These are phyloP conservation scores for Cladorrhinum sp. DNA, from an alignment of 2,329 filamentous ascomycete species.

Conservation along the genomic window DNA sequence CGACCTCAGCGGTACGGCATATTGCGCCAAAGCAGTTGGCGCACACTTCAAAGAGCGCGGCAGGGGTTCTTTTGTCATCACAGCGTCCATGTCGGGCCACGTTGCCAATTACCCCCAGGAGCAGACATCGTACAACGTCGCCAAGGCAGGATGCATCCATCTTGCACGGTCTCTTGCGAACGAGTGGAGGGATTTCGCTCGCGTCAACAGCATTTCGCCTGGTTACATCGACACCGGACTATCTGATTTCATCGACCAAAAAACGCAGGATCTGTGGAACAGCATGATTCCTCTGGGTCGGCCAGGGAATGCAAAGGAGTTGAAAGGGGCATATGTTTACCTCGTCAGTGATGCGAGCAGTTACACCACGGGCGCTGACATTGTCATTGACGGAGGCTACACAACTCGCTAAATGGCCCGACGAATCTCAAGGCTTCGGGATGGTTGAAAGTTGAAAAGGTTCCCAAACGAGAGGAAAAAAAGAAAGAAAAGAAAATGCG, in stretches of 20 bases:
- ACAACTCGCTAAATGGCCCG: not conserved
- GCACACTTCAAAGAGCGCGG: slow-evolving; percentile 62
- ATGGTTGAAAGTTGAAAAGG: not conserved
- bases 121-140: slow-evolving; percentile 65
- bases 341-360: slow-evolving; percentile 70
- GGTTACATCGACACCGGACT: slow-evolving; percentile 69
- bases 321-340: slow-evolving; percentile 77
- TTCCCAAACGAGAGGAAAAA: too few species aligned
- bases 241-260: slow-evolving; percentile 60
- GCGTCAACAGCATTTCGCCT: slow-evolving; percentile 64
- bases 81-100: slow-evolving; percentile 67
- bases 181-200: slow-evolving; percentile 67
- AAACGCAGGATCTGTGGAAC: slow-evolving; percentile 70
- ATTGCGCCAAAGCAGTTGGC: slow-evolving; percentile 64
- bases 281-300: slow-evolving; percentile 72
- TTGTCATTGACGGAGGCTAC: slow-evolving; percentile 71
- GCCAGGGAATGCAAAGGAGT: slow-evolving; percentile 64
- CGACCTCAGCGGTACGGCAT: slow-evolving; percentile 67
- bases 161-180: slow-evolving; percentile 51
- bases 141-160: slow-evolving; percentile 55
- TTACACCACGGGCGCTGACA: slow-evolving; percentile 70
- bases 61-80: slow-evolving; percentile 64
- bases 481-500: too few species aligned
- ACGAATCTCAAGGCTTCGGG: too few species aligned
- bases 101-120: slow-evolving; percentile 69